Base-by-base conservation (phyloP, 2,329 filamentous ascomycete species). In the Alternaria viburni region DNA sequence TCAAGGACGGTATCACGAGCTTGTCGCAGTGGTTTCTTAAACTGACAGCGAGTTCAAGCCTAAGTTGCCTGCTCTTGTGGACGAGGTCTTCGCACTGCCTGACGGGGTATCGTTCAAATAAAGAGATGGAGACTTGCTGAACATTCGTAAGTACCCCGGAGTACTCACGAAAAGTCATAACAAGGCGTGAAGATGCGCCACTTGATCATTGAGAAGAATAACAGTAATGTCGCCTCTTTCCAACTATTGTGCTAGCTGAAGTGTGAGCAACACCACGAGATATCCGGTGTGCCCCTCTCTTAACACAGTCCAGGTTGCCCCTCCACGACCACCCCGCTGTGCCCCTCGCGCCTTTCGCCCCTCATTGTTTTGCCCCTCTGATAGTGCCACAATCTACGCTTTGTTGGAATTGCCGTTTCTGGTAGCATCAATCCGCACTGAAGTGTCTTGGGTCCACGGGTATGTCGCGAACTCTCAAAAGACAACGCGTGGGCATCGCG, bases 341-440 rank as follows among this genome's bases (percentile, higher is more conserved):
- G 52, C 56, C 60, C 63, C 60, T 63, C 58, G 28, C 47, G 17
- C 26, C 26, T 9, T 21, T 32, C 49, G 52, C 65, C 65, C 65
- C 63, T 68, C 65, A 21, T 47, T 43, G 23, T 46, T 58, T 54
- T 69, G 67, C 67, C 67, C 67, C 67, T 69, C 67, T 57, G 56
- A 62, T 69, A 69, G 67, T 64, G 65, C 67, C 55, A 32, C 51
- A 61, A 66, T 46, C 30, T 60, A 46, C 41, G 45, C 46, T 41
- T 32, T 46, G 17, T 57, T 17, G 12, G 12, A 43, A 5, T 50
- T 54, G 44, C 19, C 25, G 12, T n/a, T 54, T 45, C 17, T 28
- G 28, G 55, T n/a, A 58, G 26, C 19, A 32, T 10, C 7, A 43
- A 49, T 9, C 13, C 47, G 55, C 43, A 41, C 25, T 12, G 28